Evolutionary conservation across 257 asterid genomes (phyloP), one percentile per base, ranked within the genome.

Genomic region (Gentiana macrophylla): DNA sequence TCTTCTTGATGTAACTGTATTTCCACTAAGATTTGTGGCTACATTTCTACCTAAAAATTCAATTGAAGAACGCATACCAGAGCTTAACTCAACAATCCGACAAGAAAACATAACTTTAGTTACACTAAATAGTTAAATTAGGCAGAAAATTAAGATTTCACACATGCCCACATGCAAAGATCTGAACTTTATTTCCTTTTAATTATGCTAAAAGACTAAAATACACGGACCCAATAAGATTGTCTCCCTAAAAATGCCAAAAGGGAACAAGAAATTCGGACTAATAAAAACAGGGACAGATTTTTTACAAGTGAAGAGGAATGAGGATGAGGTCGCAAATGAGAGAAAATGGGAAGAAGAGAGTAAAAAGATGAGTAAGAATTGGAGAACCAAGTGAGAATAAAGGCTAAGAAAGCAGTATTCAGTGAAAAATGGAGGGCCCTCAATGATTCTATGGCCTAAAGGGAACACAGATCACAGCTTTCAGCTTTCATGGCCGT

Each of bases 351-450:
- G 35, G 3, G n/a, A 32, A 57, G 52, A 12, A 67, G 35, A 3
- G 35, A 33, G 24, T 9, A 50, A 43, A 36, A 48, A 36, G 64
- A 52, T 3, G 35, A 56, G 52, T 2, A 6, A 9, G 47, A 13
- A 53, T 32, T 37, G 37, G 49, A 36, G 57, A 49, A 49, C 24
- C 3, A 35, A 53, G 60, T 50, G 49, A 41, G 49, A 37, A 59
- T 5, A 53, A 34, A 37, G 44, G 52, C 59, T 37, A 56, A 62
- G 47, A 38, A 62, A 51, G 54, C 49, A 67, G 59, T 55, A 47
- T 64, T 37, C 46, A 72, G 70, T 68, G 67, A 71, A 61, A 60
- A 68, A 65, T 65, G 65, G 65, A 64, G 62, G 69, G 65, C 74
- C 64, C 60, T 58, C 24, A 24, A 62, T 65, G 53, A 58, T 58